Percentiles rank a stretch among this genome's conserved stretches.
Conservation (phyloP, 176 grass and related monocot genomes). For the Bolboschoenus planiculmis region DNA sequence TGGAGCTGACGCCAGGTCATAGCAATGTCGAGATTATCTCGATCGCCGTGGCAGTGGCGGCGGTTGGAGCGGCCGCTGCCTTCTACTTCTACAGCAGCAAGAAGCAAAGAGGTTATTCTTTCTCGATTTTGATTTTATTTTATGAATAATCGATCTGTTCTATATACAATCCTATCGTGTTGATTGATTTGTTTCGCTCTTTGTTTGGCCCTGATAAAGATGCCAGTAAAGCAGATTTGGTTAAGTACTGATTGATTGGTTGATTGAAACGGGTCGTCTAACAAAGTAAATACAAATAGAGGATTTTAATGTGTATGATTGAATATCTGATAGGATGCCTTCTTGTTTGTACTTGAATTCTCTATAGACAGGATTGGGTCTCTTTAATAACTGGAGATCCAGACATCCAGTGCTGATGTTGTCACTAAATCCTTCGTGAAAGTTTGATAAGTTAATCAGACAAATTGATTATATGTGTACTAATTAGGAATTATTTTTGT, state of each 20-base stretch:
- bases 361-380: background rate
- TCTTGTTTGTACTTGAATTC: background rate
- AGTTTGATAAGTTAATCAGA: background rate
- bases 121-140: background rate
- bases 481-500: background rate
- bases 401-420: background rate
- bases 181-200: background rate
- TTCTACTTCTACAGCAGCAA: constrained; percentile 62
- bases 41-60: constrained; percentile 56
- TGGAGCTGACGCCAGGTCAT: constrained; percentile 44
- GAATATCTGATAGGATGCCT: background rate
- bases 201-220: constrained; percentile 23
- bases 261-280: background rate
- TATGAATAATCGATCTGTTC: background rate
- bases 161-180: background rate
- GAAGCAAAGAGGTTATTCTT: constrained; percentile 53
- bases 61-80: constrained; percentile 45
- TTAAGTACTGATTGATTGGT: background rate
- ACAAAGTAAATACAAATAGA: background rate
- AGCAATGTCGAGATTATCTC: constrained; percentile 38
- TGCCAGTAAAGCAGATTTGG: background rate
- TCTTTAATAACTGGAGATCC: background rate
- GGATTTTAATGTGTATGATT: background rate
- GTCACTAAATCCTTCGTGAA: background rate
- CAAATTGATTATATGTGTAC: background rate